These are phyloP conservation scores for Suillus lakei DNA, from an alignment of 768 basidiomycete species.

Conservation along the genomic window DNA sequence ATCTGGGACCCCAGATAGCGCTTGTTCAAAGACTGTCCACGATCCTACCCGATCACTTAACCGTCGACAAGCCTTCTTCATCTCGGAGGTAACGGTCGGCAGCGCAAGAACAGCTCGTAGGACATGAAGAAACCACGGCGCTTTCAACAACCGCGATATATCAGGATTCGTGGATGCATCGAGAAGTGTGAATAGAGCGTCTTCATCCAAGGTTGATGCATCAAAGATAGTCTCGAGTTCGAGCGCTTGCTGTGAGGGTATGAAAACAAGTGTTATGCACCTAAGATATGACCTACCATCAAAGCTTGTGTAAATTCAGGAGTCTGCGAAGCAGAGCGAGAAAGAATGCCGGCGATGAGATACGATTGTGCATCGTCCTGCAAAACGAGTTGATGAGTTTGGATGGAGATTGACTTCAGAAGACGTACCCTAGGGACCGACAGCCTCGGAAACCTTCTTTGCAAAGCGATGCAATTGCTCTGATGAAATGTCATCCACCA, in stretches of 20 bases:
- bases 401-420: slow-evolving; percentile 1
- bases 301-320: slow-evolving; percentile 47
- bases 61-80: slow-evolving; percentile 50
- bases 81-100: slow-evolving; percentile 42
- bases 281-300: slow-evolving; percentile 42
- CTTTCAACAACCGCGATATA: slow-evolving; percentile 58
- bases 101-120: slow-evolving; percentile 39
- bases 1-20: slow-evolving; percentile 52
- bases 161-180: slow-evolving; percentile 70
- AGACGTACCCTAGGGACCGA: slow-evolving; percentile 58
- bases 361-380: slow-evolving; percentile 63
- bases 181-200: slow-evolving; percentile 58
- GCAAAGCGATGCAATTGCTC: slow-evolving; percentile 61
- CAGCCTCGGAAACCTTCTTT: slow-evolving; percentile 54
- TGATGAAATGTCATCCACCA: slow-evolving; percentile 57
- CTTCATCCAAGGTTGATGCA: slow-evolving; percentile 53
- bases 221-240: slow-evolving; percentile 62
- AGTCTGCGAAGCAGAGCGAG: slow-evolving; percentile 68
- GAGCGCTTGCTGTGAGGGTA: slow-evolving; percentile 53
- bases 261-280: slow-evolving; percentile 15
- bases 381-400: slow-evolving; percentile 9
- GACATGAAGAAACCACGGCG: slow-evolving; percentile 38
- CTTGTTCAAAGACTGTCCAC: slow-evolving; percentile 67
- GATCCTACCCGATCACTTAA: slow-evolving; percentile 55
- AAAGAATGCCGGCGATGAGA: slow-evolving; percentile 64